A percentile compares a stretch with the other conserved stretches of the same genome.
Evolutionary conservation across 768 basidiomycete species (phyloP).

Genomic region (Serendipita sp.): DNA sequence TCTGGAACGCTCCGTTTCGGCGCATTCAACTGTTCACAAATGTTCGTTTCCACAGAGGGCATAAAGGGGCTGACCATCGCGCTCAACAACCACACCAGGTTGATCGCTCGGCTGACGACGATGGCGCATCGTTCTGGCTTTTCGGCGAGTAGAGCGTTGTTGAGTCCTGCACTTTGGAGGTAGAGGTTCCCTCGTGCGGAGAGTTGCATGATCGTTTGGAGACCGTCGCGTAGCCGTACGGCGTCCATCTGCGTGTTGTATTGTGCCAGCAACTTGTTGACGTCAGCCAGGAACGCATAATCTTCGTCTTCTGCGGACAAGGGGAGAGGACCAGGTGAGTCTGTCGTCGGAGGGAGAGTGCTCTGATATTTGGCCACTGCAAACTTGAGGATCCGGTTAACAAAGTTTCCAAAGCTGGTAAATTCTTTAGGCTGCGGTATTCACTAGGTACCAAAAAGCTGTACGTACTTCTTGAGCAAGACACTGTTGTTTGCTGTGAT

Average conservation of each 20-base stretch:
- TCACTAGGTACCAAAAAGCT: not conserved
- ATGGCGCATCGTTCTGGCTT: conserved; percentile 76
- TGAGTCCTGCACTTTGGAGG: conserved; percentile 81
- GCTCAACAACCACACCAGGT: conserved; percentile 82
- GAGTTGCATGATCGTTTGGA: conserved; percentile 78
- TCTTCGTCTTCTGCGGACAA: conserved; percentile 43
- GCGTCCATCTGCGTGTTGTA: conserved; percentile 81
- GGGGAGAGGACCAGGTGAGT: conserved; percentile 51
- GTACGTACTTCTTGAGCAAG: conserved; percentile 71
- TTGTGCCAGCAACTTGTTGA: conserved; percentile 61
- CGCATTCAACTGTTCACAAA: conserved; percentile 77
- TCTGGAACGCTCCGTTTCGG: conserved; percentile 67
- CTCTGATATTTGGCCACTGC: conserved; percentile 68
- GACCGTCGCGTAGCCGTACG: conserved; percentile 74
- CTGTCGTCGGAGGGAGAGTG: conserved; percentile 62
- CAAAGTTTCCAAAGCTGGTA: conserved; percentile 84
- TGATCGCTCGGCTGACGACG: conserved; percentile 77
- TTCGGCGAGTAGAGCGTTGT: conserved; percentile 71
- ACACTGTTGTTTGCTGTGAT: conserved; percentile 87
- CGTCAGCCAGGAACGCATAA: conserved; percentile 56
- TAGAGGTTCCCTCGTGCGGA: conserved; percentile 84
- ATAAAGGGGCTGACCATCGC: conserved; percentile 88
- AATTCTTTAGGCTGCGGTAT: no score
- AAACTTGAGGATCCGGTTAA: conserved; percentile 89
- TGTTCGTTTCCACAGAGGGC: conserved; percentile 71